Conservation (phyloP, 2,329 filamentous ascomycete species). For the Sporothrix luriei region DNA sequence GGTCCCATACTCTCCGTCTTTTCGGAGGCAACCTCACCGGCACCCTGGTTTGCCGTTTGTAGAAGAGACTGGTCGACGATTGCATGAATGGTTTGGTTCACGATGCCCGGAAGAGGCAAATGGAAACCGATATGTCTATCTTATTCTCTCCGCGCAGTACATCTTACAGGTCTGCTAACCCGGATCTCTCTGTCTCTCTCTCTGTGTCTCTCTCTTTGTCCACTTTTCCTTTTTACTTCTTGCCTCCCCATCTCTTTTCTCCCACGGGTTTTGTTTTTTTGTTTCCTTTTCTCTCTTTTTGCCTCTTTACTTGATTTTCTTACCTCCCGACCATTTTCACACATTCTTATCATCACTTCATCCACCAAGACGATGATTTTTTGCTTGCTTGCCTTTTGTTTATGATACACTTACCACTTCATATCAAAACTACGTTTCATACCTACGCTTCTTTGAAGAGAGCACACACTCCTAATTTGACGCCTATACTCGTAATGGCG, state of each 20-base stretch:
- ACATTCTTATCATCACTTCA: slow-evolving; percentile 8
- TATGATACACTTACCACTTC: neutral
- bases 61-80: neutral
- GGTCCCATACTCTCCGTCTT: neutral
- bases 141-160: neutral
- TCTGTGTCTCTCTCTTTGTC: neutral
- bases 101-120: slow-evolving; percentile 11
- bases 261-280: slow-evolving; percentile 34
- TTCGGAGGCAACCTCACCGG: slow-evolving; percentile 1
- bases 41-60: neutral
- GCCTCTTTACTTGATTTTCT: slow-evolving; percentile 37
- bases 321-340: slow-evolving; percentile 18
- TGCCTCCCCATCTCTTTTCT: slow-evolving; percentile 33
- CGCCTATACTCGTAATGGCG: slow-evolving; percentile 4
- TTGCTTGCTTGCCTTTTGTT: slow-evolving; percentile 28
- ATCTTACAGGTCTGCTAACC: neutral
- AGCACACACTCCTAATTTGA: neutral
- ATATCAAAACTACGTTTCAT: too few species aligned
- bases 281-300: slow-evolving; percentile 34
- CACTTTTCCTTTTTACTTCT: slow-evolving; percentile 34
- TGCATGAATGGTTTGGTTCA: slow-evolving; percentile 23
- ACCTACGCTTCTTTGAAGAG: neutral
- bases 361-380: slow-evolving; percentile 32
- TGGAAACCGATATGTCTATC: neutral
- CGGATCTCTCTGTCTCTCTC: neutral